Evolutionary conservation across 176 grass and related monocot genomes (phyloP).

Genomic region (Metroxylon sagu): DNA sequence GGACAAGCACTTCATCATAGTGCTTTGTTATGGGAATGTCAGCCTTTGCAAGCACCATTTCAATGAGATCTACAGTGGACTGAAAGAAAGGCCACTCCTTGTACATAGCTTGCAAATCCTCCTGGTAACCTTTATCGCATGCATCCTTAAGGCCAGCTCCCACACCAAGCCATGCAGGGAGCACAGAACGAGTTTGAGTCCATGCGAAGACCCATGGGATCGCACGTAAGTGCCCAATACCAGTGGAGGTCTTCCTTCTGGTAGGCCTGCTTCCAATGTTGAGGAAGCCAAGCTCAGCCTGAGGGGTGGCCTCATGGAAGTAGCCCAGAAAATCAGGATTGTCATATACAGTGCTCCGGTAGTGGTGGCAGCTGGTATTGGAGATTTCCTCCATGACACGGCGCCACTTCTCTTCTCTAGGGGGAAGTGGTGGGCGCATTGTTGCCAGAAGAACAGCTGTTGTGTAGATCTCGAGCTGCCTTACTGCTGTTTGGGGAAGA

Average conservation of each 20-base stretch:
- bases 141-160: conserved; percentile 57
- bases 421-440: conserved; percentile 56
- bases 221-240: conserved; percentile 64
- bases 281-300: conserved; percentile 65
- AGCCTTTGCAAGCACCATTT: conserved; percentile 90
- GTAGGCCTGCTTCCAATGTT: conserved; percentile 83
- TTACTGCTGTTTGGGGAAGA: conserved; percentile 62
- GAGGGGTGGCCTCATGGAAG: conserved; percentile 91
- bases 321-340: conserved; percentile 77
- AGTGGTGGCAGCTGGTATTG: conserved; percentile 56
- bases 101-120: conserved; percentile 69
- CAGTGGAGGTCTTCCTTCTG: conserved; percentile 35
- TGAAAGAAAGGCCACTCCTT: conserved; percentile 89
- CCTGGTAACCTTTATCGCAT: conserved; percentile 43
- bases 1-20: conserved; percentile 70
- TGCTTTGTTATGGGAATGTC: conserved; percentile 56
- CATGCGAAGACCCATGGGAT: conserved; percentile 95
- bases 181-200: conserved; percentile 87
- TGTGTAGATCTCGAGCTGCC: conserved; percentile 88
- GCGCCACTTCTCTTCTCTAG: conserved; percentile 49
- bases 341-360: conserved; percentile 71
- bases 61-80: conserved; percentile 79
- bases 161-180: conserved; percentile 80
- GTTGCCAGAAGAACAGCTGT: conserved; percentile 84
- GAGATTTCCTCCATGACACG: conserved; percentile 83